phyloP scores from a whole-genome alignment of 2,329 filamentous ascomycete species.

The Metarhizium rileyi region DNA sequence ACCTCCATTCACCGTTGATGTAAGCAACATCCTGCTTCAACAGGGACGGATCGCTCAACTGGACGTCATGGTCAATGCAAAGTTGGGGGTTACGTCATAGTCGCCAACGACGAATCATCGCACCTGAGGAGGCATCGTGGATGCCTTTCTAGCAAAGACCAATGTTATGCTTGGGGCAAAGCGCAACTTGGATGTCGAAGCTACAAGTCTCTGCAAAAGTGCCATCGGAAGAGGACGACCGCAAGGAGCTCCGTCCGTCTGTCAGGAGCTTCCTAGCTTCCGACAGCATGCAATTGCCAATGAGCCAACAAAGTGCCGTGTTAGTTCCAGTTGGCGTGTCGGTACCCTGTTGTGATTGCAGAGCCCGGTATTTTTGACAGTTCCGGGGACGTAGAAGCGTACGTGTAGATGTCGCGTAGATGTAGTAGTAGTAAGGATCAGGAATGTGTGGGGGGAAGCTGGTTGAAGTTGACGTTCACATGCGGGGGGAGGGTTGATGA shows the following conservation, averaged over 20 bases:
- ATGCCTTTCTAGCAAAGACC: constrained; percentile 28
- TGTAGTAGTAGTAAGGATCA: no score
- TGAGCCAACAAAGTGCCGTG: neutral
- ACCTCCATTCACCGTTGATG: constrained; percentile 88
- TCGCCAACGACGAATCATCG: neutral
- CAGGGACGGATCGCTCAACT: constrained; percentile 72
- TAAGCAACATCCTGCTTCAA: constrained; percentile 76
- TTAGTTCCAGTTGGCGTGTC: neutral
- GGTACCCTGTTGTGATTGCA: neutral
- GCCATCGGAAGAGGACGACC: constrained; percentile 15
- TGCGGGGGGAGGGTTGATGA: no score
- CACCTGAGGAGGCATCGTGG: constrained; percentile 39
- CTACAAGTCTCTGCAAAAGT: constrained; percentile 20
- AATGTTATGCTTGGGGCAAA: constrained; percentile 20
- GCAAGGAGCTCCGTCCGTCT: neutral
- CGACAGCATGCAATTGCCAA: neutral
- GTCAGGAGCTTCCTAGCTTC: constrained; percentile 1
- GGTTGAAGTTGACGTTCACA: no score
- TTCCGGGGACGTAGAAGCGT: no score
- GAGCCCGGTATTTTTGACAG: neutral
- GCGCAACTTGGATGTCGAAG: constrained; percentile 17
- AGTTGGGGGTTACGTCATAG: neutral
- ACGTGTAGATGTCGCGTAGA: no score
- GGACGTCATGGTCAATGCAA: neutral
- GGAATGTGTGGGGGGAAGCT: no score